These are phyloP conservation scores for Pontederia paniculata DNA, from an alignment of 176 grass and related monocot species.

Conservation along the genomic window DNA sequence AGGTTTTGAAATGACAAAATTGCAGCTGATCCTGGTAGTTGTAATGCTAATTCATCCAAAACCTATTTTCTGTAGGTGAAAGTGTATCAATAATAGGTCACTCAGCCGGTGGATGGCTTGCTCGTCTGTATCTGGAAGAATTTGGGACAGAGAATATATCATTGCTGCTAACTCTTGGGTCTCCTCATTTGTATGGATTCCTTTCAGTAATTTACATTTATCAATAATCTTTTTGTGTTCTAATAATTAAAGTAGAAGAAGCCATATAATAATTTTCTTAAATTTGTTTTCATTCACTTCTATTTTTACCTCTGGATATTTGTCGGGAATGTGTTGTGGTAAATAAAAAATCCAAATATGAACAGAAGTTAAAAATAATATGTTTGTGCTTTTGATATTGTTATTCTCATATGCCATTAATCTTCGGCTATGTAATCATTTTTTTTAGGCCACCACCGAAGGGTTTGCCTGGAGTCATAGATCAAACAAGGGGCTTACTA, in stretches of 20 bases:
- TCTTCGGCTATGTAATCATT: background rate
- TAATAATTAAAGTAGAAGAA: background rate
- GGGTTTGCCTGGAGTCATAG: constrained; percentile 53
- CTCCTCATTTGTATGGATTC: constrained; percentile 64
- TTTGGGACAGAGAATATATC: constrained; percentile 54
- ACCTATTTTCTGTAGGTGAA: constrained; percentile 35
- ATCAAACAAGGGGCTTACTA: constrained; percentile 89
- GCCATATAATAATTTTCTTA: background rate
- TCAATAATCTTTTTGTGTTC: background rate
- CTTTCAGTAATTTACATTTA: background rate
- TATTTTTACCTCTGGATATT: too few species aligned
- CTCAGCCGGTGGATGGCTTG: constrained; percentile 90
- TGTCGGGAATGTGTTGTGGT: too few species aligned
- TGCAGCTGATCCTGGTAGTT: too few species aligned
- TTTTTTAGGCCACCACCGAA: constrained; percentile 60
- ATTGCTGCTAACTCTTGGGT: constrained; percentile 76
- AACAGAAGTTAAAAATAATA: too few species aligned
- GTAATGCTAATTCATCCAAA: too few species aligned
- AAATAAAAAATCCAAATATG: too few species aligned
- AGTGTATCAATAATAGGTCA: constrained; percentile 72
- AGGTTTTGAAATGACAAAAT: too few species aligned
- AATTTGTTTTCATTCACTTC: too few species aligned
- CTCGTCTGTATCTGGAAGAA: constrained; percentile 66
- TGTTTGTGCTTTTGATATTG: too few species aligned
- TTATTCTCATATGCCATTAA: too few species aligned